phyloP scores from a whole-genome alignment of 306 rosid genomes.

The Acacia crassicarpa region DNA sequence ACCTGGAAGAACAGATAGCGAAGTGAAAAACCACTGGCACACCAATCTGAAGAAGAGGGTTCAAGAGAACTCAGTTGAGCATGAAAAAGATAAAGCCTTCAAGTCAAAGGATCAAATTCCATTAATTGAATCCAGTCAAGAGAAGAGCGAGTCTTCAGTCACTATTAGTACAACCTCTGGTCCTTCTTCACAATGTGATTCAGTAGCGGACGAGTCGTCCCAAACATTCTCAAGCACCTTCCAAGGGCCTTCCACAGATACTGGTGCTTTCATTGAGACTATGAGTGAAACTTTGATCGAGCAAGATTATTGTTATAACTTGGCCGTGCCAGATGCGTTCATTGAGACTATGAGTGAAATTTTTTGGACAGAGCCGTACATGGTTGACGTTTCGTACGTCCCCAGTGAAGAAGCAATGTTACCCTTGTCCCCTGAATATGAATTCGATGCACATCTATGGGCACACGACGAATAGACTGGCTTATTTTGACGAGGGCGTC shows the following conservation, averaged over 20 bases:
- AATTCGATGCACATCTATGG: neutral
- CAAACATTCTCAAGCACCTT: neutral
- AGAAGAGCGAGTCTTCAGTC: neutral
- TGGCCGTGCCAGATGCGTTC: neutral
- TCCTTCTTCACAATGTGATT: neutral
- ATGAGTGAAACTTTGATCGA: neutral
- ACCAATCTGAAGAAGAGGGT: neutral
- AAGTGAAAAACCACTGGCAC: neutral
- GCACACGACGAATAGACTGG: neutral
- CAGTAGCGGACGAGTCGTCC: neutral
- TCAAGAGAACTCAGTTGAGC: neutral
- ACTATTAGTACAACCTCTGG: neutral
- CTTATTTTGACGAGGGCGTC: neutral
- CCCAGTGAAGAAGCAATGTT: neutral
- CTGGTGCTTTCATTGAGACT: neutral
- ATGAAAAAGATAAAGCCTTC: neutral
- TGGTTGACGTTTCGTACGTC: neutral
- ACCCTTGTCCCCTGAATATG: neutral
- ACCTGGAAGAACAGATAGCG: slow-evolving; percentile 3
- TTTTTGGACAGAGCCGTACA: neutral
- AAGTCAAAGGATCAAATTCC: neutral
- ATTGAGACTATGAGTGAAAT: neutral
- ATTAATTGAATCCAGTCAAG: neutral
- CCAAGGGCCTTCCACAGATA: neutral
- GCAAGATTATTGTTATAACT: neutral